Evolutionary conservation across 257 asterid species (phyloP), one percentile per base, ranked within the genome.

Genomic region (Nicotiana noctiflora): DNA sequence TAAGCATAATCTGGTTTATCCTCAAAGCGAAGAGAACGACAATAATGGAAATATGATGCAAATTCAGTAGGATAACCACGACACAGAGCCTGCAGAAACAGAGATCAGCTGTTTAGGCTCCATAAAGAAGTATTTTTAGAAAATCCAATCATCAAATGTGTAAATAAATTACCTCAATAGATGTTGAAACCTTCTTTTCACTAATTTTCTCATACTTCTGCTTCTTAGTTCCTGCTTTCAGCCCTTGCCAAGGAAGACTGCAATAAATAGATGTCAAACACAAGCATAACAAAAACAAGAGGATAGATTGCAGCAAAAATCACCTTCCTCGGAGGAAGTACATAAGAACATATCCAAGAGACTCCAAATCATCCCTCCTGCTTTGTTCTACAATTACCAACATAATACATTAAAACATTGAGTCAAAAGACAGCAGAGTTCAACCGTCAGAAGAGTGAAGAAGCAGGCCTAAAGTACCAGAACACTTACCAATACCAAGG

Each of bases 321-420:
- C 83, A 93, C 99, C 99, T 92, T 90, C 99, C 99, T 83, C 97
- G 87, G 32, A 95, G 87, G 89, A 95, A 95, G 89, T 95, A 95
- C 98, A 93, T 89, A 52, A 95, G 92, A 83, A 95, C 97, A 81
- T 86, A 95, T 82, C 99, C 99, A 82, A 95, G 99, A 83, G 99
- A 95, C 86, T 95, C 99, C 94, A 95, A 88, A 84, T 95, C 99
- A 88, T 95, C 99, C 88, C 99, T 92, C 89, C 99, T 92, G 90
- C 99, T 93, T 91, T 95, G 99, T 86, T 95, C 99, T 93, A 80
- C 55, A 78, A 57, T 64, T n/a, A 10, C 70, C 59, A 64, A 62
- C 51, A 64, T 10, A 51, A 21, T 21, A 64, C 44, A 64, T 2
- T 18, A 27, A 46, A 32, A 64, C 27, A 64, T 1, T 18, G 11